Evolutionary conservation across 2,329 filamentous ascomycete species (phyloP).

Genomic region (Capronia coronata): DNA sequence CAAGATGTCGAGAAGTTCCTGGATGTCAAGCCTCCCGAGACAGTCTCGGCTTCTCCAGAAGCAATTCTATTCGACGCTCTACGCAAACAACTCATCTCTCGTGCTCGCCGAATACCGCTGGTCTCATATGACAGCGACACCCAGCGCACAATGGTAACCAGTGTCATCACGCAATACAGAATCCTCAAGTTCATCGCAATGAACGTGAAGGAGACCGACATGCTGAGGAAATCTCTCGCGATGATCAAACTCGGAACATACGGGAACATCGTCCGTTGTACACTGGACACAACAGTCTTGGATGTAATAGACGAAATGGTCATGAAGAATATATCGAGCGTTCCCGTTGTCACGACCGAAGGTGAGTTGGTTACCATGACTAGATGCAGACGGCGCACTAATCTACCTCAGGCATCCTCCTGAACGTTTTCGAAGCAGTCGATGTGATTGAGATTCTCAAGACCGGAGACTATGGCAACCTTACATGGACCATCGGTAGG

Average conservation of each 20-base stretch:
- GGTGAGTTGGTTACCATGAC: constrained; percentile 36
- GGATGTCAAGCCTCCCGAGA: constrained; percentile 84
- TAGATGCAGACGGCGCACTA: not conserved
- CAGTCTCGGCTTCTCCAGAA: constrained; percentile 88
- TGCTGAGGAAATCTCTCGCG: constrained; percentile 76
- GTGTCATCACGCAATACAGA: constrained; percentile 94
- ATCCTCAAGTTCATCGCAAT: constrained; percentile 98
- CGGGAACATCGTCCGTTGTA: constrained; percentile 68
- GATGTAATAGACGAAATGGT: constrained; percentile 93
- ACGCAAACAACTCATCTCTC: constrained; percentile 85
- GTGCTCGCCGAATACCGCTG: constrained; percentile 85
- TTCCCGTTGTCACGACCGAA: constrained; percentile 82
- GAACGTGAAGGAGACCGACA: constrained; percentile 81
- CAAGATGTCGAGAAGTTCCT: constrained; percentile 92
- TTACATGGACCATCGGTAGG: constrained; percentile 79
- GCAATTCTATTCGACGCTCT: constrained; percentile 91
- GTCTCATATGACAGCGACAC: constrained; percentile 95
- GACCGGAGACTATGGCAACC: constrained; percentile 83
- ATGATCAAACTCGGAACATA: constrained; percentile 86
- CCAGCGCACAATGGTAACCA: constrained; percentile 83
- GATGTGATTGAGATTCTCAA: constrained; percentile 96
- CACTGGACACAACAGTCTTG: constrained; percentile 85
- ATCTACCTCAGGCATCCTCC: constrained; percentile 50
- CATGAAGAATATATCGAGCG: constrained; percentile 84
- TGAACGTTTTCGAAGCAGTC: constrained; percentile 96